phyloP scores from a whole-genome alignment of 2,329 filamentous ascomycete genomes.

The Neofusicoccum ribis region DNA sequence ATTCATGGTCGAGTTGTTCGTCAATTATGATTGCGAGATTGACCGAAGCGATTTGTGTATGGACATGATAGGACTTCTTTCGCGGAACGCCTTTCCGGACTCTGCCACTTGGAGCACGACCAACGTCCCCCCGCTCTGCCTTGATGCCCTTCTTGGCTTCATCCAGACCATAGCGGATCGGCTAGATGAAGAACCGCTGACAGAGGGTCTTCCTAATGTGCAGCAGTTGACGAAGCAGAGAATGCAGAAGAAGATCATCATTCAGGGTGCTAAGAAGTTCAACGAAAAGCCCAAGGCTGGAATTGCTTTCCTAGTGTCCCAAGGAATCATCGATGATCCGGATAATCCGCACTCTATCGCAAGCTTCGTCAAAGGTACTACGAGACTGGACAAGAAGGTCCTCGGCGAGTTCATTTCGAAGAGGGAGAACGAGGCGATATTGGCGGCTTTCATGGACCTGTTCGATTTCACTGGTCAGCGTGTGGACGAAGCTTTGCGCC shows the following conservation, averaged over 20 bases:
- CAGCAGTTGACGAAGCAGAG: conserved; percentile 69
- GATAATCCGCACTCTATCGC: conserved; percentile 76
- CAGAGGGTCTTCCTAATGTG: conserved; percentile 67
- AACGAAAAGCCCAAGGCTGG: conserved; percentile 93
- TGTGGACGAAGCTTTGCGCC: conserved; percentile 84
- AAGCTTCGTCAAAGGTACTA: conserved; percentile 83
- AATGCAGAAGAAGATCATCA: conserved; percentile 80
- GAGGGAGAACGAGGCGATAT: conserved; percentile 78
- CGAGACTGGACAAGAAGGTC: conserved; percentile 83
- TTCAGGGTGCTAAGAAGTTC: conserved; percentile 85
- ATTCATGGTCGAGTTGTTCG: conserved; percentile 92
- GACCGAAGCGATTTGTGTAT: conserved; percentile 90
- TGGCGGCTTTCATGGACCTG: conserved; percentile 79
- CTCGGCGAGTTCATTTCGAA: conserved; percentile 94
- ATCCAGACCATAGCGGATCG: conserved; percentile 90
- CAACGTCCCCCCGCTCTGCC: conserved; percentile 90
- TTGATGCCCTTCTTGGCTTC: conserved; percentile 88
- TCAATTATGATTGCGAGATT: conserved; percentile 97
- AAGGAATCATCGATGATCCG: conserved; percentile 79
- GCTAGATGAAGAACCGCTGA: conserved; percentile 67
- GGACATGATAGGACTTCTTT: conserved; percentile 89
- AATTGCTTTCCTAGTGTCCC: conserved; percentile 78
- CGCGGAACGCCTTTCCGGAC: conserved; percentile 92
- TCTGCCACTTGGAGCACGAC: conserved; percentile 99
- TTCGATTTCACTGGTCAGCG: conserved; percentile 87